phyloP scores from a whole-genome alignment of 805 yeast genomes.

The Monosporozyma servazzii region DNA sequence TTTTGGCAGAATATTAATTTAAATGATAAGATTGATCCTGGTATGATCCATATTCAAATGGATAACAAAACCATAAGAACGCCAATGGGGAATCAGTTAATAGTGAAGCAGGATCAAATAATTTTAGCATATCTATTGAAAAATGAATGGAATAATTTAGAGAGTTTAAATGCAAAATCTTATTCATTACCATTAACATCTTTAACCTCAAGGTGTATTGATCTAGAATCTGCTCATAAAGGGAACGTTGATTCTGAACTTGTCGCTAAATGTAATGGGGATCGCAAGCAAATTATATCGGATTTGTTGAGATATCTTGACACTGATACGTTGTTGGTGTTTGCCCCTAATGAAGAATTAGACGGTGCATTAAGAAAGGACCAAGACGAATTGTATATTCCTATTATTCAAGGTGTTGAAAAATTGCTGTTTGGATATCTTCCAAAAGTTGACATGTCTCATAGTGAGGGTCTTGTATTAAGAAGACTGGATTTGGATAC shows the following conservation, averaged over 20 bases:
- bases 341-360: slow-evolving; percentile 72
- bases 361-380: slow-evolving; percentile 71
- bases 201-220: slow-evolving; percentile 77
- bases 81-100: slow-evolving; percentile 65
- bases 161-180: slow-evolving; percentile 60
- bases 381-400: slow-evolving; percentile 73
- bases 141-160: slow-evolving; percentile 80
- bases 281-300: slow-evolving; percentile 43
- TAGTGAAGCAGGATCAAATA: slow-evolving; percentile 50
- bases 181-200: slow-evolving; percentile 75
- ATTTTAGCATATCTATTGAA: slow-evolving; percentile 65
- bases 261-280: slow-evolving; percentile 52
- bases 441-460: slow-evolving; percentile 8
- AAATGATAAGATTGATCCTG: slow-evolving; percentile 25
- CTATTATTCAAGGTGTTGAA: slow-evolving; percentile 63
- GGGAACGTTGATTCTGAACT: slow-evolving; percentile 36
- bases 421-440: slow-evolving; percentile 37
- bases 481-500: slow-evolving; percentile 68
- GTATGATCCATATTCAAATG: slow-evolving; percentile 45
- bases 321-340: slow-evolving; percentile 85
- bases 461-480: slow-evolving; percentile 33
- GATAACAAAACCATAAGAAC: slow-evolving; percentile 76
- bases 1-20: slow-evolving; percentile 71
- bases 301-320: slow-evolving; percentile 75
- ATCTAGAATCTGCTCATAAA: slow-evolving; percentile 40